Evolutionary conservation across 257 asterid genomes (phyloP), one percentile per base, ranked within the genome.

Genomic region (Catharanthus roseus): DNA sequence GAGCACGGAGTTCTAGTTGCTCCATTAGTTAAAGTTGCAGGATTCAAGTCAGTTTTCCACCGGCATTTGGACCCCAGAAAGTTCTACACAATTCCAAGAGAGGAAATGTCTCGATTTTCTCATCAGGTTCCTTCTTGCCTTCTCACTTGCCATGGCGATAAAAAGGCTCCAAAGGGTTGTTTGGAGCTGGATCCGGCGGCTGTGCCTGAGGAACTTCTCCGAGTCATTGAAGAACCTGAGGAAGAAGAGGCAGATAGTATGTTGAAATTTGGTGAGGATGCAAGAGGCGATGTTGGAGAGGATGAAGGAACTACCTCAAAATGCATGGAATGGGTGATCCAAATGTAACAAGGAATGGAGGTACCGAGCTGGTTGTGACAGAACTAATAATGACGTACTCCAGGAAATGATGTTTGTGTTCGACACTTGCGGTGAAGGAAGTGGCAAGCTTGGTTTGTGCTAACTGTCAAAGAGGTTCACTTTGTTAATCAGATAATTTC

Each of bases 121-220:
- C 96, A 87, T 83, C 96, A 87, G 78, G 90, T 88, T 65, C 85
- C 89, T 54, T 83, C 85, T 26, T 69, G 58, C 74, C 38, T 65
- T 54, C 61, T 90, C 63, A 83, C 83, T 64, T 88, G 86, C 57
- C 57, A 86, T 65, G 80, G 81, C 60, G 93, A 86, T 62, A 74
- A 75, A 58, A 90, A 87, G 68, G 81, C 73, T 79, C 88, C 81
- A 34, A 61, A 49, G 18, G 86, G 81, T 75, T 84, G 86, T 78
- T 72, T 74, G 33, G 96, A 90, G 82, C 79, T 90, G 77, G 96
- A 90, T 78, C 92, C 97, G 60, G 96, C 93, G 53, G 91, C 97
- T 56, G 76, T 90, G 74, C 91, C 97, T 38, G 66, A 76, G 67
- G 93, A 85, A 71, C 91, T 88, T 76, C 90, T 88, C 68, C 79